Evolutionary conservation across 1,284 basidiomycete species (phyloP).

Genomic region (Sutorius eximius): DNA sequence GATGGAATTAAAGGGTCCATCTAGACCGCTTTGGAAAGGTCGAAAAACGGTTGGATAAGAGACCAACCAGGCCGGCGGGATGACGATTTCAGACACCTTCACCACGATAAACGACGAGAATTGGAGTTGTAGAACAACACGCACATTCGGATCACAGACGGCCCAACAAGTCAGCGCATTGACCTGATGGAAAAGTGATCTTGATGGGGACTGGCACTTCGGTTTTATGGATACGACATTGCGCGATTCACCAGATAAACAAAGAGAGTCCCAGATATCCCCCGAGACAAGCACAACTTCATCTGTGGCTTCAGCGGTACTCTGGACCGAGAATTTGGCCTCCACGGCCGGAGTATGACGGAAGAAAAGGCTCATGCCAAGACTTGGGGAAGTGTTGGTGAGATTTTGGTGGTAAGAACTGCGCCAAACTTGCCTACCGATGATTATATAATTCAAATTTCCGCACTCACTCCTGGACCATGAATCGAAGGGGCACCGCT

Average conservation of each 20-base stretch:
- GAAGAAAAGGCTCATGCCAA: constrained; percentile 36
- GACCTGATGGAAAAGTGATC: constrained; percentile 3
- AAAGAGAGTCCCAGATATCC: constrained; percentile 36
- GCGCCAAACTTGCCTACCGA: not conserved
- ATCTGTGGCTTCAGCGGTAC: not conserved
- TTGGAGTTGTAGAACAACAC: constrained; percentile 7
- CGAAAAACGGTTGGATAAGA: constrained; percentile 32
- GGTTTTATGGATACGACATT: constrained; percentile 24
- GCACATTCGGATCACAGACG: constrained; percentile 21
- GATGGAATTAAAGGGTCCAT: constrained; percentile 17
- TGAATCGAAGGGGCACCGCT: constrained; percentile 48
- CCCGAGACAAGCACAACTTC: constrained; percentile 30
- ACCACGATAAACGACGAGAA: constrained; percentile 9
- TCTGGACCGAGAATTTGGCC: constrained; percentile 25
- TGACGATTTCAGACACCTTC: constrained; percentile 28
- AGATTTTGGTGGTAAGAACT: not conserved
- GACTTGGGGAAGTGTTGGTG: not conserved
- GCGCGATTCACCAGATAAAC: constrained; percentile 17
- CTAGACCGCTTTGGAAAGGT: constrained; percentile 13
- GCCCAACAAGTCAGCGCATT: constrained; percentile 33
- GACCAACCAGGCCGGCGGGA: constrained; percentile 31
- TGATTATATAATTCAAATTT: constrained; percentile 17
- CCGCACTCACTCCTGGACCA: constrained; percentile 22
- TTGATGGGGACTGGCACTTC: constrained; percentile 19
- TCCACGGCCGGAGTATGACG: constrained; percentile 21